Evolutionary conservation across 805 yeast genomes (phyloP).

Genomic region (Cyberlindnera samutprakarnensis): DNA sequence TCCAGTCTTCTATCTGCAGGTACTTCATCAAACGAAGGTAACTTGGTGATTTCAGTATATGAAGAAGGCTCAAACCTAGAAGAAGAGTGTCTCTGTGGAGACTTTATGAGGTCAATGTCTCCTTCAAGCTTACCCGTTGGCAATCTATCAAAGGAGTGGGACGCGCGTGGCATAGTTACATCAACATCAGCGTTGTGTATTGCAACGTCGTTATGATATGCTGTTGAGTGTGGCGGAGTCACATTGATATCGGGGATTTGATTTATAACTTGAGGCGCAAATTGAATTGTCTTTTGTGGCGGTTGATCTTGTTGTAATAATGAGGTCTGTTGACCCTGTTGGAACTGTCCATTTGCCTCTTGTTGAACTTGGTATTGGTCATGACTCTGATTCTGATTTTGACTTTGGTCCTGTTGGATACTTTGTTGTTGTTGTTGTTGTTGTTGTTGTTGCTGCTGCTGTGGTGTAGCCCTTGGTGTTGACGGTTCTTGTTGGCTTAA

Average conservation of each 20-base stretch:
- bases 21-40: slow-evolving; percentile 86
- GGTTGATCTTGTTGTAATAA: too few species aligned
- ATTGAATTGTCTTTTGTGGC: neutral
- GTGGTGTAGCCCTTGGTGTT: neutral
- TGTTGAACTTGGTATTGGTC: neutral
- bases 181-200: slow-evolving; percentile 10
- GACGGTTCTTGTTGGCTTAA: neutral
- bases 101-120: slow-evolving; percentile 75
- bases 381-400: too few species aligned
- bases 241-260: slow-evolving; percentile 13
- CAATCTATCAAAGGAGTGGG: slow-evolving; percentile 49
- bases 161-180: slow-evolving; percentile 30
- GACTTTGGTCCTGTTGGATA: neutral
- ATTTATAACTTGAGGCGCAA: neutral
- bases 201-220: slow-evolving; percentile 4
- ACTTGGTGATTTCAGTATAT: slow-evolving; percentile 56
- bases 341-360: neutral
- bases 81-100: slow-evolving; percentile 88
- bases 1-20: slow-evolving; percentile 73
- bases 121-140: slow-evolving; percentile 40
- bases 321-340: neutral
- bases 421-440: slow-evolving; percentile 1
- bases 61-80: slow-evolving; percentile 81
- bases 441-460: slow-evolving; percentile 1
- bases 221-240: slow-evolving; percentile 8